Evolutionary conservation across 805 yeast genomes (phyloP).

Genomic region (Wickerhamomyces tratensis): DNA sequence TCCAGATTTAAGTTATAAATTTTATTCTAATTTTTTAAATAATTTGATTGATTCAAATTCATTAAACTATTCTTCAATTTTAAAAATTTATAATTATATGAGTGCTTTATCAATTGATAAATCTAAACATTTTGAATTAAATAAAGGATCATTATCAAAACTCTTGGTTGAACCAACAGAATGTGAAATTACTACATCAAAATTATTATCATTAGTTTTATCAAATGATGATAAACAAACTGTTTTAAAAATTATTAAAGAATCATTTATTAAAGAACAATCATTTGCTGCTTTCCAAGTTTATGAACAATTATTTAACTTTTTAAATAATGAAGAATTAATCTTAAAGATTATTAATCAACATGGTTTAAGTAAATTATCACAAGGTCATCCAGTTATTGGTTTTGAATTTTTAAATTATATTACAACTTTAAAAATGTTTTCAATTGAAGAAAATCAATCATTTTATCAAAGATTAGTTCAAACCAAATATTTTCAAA

Average conservation of each 20-base stretch:
- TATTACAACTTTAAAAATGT: slow-evolving; percentile 3
- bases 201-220: slow-evolving; percentile 9
- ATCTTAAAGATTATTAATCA: slow-evolving; percentile 21
- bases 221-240: slow-evolving; percentile 16
- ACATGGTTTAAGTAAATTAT: slow-evolving; percentile 21
- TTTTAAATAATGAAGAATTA: slow-evolving; percentile 21
- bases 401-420: slow-evolving; percentile 22
- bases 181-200: slow-evolving; percentile 6
- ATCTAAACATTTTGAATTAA: no score
- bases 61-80: slow-evolving; percentile 20
- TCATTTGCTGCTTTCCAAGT: slow-evolving; percentile 18
- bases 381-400: slow-evolving; percentile 3
- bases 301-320: slow-evolving; percentile 24
- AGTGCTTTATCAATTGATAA: slow-evolving; percentile 21
- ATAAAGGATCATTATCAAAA: neutral
- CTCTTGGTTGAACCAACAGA: neutral
- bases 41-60: slow-evolving; percentile 17
- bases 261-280: slow-evolving; percentile 26
- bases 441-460: neutral
- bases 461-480: slow-evolving; percentile 14
- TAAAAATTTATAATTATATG: slow-evolving; percentile 27
- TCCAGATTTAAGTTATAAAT: slow-evolving; percentile 30
- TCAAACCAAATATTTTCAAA: slow-evolving; percentile 22
- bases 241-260: slow-evolving; percentile 27
- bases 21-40: slow-evolving; percentile 24